Percentiles rank a stretch among this genome's conserved stretches.
These are phyloP conservation scores for Eucommia ulmoides DNA, from an alignment of 257 asterid species.

Conservation along the genomic window DNA sequence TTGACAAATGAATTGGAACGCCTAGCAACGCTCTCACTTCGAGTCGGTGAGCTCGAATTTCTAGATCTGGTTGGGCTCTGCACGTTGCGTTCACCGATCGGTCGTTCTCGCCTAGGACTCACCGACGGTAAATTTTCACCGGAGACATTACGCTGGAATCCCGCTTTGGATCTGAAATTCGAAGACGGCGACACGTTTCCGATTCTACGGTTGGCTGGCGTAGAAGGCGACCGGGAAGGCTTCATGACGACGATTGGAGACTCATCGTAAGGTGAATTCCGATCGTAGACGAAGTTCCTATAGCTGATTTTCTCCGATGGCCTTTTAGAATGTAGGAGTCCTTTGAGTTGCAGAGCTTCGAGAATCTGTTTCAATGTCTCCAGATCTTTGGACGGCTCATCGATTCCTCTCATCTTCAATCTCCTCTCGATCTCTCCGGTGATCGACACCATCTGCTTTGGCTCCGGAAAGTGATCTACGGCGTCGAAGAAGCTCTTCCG, in stretches of 20 bases:
- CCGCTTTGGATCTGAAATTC: constrained; percentile 19
- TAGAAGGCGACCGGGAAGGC: constrained; percentile 30
- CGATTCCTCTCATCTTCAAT: constrained; percentile 62
- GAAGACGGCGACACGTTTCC: constrained; percentile 25
- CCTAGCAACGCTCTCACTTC: constrained; percentile 34
- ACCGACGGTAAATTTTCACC: constrained; percentile 37
- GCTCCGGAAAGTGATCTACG: constrained; percentile 75
- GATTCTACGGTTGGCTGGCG: constrained; percentile 26
- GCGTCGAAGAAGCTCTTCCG: constrained; percentile 62
- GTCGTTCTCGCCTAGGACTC: constrained; percentile 41
- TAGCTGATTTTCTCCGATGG: constrained; percentile 24
- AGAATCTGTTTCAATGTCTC: constrained; percentile 79
- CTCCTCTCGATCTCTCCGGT: constrained; percentile 61
- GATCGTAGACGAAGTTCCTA: constrained; percentile 45
- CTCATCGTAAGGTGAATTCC: constrained; percentile 55
- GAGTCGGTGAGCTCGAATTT: constrained; percentile 31
- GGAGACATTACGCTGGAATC: constrained; percentile 11
- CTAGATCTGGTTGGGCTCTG: constrained; percentile 39
- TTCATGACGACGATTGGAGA: constrained; percentile 53
- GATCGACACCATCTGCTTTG: constrained; percentile 34
- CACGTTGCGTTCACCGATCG: constrained; percentile 23
- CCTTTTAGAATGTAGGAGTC: constrained; percentile 57
- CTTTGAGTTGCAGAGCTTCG: constrained; percentile 90
- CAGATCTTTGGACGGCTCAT: constrained; percentile 69
- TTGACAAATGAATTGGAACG: constrained; percentile 43